Evolutionary conservation across 140 eudicot species (phyloP).

Genomic region (Senecio squalidus): DNA sequence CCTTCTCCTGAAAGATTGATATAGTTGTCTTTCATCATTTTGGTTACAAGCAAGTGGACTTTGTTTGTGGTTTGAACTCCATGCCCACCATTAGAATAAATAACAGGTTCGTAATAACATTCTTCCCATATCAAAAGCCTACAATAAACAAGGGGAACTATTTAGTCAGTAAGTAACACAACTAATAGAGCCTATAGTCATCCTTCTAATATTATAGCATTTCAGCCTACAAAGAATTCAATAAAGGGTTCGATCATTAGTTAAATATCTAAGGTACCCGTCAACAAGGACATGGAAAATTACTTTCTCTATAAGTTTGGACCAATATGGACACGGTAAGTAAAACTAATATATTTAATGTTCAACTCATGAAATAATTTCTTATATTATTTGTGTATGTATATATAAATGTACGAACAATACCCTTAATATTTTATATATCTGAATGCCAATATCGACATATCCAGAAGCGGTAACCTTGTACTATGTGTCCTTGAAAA

Average conservation of each 20-base stretch:
- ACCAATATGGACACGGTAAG: not conserved
- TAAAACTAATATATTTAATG: too few relatives aligned
- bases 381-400: too few relatives aligned
- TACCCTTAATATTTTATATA: slow-evolving; percentile 6
- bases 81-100: slow-evolving; percentile 31
- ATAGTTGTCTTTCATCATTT: slow-evolving; percentile 88
- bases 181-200: not conserved
- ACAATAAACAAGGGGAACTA: slow-evolving; percentile 10
- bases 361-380: too few relatives aligned
- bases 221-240: slow-evolving; percentile 1
- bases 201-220: not conserved
- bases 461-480: not conserved
- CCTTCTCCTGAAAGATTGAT: slow-evolving; percentile 82
- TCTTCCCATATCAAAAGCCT: slow-evolving; percentile 98
- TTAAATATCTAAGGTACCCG: slow-evolving; percentile 1
- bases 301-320: not conserved
- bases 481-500: slow-evolving; percentile 14
- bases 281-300: not conserved
- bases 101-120: slow-evolving; percentile 58
- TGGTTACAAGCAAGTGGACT: slow-evolving; percentile 65
- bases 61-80: slow-evolving; percentile 39
- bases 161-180: slow-evolving; percentile 8
- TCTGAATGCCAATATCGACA: not conserved
- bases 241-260: not conserved
- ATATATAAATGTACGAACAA: not conserved